These are phyloP conservation scores for Vickermania ingenoplastis DNA, from an alignment of 208 protist genomes.

Conservation along the genomic window DNA sequence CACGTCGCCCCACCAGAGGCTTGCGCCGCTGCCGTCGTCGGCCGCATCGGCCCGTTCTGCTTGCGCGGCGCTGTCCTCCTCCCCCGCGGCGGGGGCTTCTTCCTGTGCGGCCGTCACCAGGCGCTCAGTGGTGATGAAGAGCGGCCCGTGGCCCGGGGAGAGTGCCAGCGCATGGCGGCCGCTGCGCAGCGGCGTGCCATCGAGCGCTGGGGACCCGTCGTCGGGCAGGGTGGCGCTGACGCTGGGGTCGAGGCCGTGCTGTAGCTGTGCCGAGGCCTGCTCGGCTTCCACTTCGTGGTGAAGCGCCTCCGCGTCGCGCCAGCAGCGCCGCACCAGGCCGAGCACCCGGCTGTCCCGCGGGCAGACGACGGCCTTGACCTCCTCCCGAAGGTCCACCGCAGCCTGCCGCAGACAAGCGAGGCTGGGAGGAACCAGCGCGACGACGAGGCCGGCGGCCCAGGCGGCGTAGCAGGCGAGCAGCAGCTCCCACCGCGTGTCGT, in stretches of 20 bases:
- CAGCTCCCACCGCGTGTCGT: constrained; percentile 73
- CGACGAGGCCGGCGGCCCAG: constrained; percentile 38
- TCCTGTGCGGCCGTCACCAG: neutral
- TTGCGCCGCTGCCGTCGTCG: constrained; percentile 11
- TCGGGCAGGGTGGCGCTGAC: neutral
- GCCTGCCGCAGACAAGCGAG: constrained; percentile 14
- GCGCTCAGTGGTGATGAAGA: neutral
- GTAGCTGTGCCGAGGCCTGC: neutral
- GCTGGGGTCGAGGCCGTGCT: neutral
- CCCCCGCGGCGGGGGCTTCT: neutral
- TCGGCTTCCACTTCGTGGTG: constrained; percentile 1
- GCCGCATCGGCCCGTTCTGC: neutral
- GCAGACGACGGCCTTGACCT: constrained; percentile 46
- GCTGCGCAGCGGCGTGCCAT: no score
- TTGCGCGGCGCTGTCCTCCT: neutral
- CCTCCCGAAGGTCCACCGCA: constrained; percentile 11
- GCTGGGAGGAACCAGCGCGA: constrained; percentile 27
- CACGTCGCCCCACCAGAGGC: constrained; percentile 52
- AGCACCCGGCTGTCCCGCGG: constrained; percentile 18
- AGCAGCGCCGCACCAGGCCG: constrained; percentile 8
- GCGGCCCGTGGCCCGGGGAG: no score
- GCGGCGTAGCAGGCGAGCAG: constrained; percentile 51
- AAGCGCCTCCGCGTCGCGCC: constrained; percentile 5
- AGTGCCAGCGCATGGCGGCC: no score
- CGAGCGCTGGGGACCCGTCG: neutral